These are phyloP conservation scores for Trichoderma gracile DNA, from an alignment of 2,329 filamentous ascomycete genomes.

Conservation along the genomic window DNA sequence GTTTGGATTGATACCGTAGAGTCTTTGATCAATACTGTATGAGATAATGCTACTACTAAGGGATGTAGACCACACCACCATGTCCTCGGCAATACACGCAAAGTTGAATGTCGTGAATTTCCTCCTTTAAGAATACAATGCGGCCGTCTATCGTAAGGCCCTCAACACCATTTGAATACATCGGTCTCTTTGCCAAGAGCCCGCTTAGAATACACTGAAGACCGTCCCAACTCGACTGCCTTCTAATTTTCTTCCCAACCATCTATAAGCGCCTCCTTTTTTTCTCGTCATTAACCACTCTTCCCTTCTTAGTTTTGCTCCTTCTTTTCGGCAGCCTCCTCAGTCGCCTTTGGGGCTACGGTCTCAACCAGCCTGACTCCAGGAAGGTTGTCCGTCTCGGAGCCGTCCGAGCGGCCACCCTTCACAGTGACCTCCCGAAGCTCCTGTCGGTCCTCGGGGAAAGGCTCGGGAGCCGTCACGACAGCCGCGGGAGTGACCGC, in stretches of 20 bases:
- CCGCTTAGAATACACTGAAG: constrained; percentile 25
- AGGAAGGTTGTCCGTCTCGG: constrained; percentile 27
- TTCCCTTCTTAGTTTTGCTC: constrained; percentile 25
- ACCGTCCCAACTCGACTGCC: constrained; percentile 8
- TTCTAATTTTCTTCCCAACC: constrained; percentile 1
- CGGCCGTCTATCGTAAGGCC: constrained; percentile 21
- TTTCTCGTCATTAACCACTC: constrained; percentile 6
- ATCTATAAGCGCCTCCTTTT: not conserved
- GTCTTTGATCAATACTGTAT: too few species aligned
- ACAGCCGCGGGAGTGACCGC: not conserved
- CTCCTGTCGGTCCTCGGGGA: constrained; percentile 18
- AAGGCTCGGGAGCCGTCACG: not conserved
- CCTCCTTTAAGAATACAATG: constrained; percentile 11
- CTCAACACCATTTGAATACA: constrained; percentile 19
- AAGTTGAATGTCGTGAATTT: constrained; percentile 17
- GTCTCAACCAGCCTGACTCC: constrained; percentile 21
- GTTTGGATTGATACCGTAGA: not conserved
- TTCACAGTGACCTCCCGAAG: constrained; percentile 16
- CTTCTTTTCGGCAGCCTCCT: constrained; percentile 36
- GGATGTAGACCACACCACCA: not conserved
- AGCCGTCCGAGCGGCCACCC: constrained; percentile 11
- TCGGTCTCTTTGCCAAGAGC: not conserved
- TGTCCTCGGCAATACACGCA: not conserved
- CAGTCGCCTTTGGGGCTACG: constrained; percentile 29
- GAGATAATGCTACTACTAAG: not conserved